Percentiles rank a stretch among this genome's conserved stretches.
Evolutionary conservation across 2,329 filamentous ascomycete species (phyloP).

Genomic region (Beauveria brongniartii): DNA sequence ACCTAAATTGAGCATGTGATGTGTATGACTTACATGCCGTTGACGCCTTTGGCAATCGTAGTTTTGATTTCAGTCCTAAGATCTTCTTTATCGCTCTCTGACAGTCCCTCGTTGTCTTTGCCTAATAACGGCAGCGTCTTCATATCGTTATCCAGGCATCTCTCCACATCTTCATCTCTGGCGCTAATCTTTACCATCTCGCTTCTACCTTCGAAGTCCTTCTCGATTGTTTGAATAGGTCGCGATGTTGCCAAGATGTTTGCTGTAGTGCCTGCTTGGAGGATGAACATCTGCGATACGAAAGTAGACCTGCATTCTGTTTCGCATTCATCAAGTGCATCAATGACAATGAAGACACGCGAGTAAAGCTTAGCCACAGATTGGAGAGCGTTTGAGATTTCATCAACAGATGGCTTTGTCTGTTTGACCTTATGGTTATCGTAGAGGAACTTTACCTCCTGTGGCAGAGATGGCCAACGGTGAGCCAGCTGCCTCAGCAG

Average conservation of each 20-base stretch:
- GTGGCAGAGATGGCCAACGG: conserved; percentile 17
- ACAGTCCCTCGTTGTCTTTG: background rate
- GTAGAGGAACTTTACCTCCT: conserved; percentile 19
- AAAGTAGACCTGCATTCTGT: background rate
- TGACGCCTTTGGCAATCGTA: too few relatives aligned
- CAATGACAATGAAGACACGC: conserved; percentile 14
- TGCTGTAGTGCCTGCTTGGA: background rate
- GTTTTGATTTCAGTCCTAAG: background rate
- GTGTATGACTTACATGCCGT: too few relatives aligned
- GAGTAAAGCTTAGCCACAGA: background rate
- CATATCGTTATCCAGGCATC: background rate
- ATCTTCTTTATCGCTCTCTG: background rate
- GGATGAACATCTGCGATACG: background rate
- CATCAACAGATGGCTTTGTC: background rate
- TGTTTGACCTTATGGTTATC: background rate
- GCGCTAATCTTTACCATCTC: background rate
- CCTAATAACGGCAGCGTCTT: background rate
- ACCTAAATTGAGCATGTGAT: background rate
- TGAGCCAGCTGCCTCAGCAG: conserved; percentile 31
- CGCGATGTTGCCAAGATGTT: conserved; percentile 14
- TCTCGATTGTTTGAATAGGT: background rate
- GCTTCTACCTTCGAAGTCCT: background rate
- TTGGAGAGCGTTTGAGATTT: background rate
- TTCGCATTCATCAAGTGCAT: conserved; percentile 21
- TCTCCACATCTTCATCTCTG: background rate